Percentiles rank a stretch among this genome's conserved stretches.
Conservation (phyloP, 352 stramenopile genomes). For the Globisporangium paroecandrum region DNA sequence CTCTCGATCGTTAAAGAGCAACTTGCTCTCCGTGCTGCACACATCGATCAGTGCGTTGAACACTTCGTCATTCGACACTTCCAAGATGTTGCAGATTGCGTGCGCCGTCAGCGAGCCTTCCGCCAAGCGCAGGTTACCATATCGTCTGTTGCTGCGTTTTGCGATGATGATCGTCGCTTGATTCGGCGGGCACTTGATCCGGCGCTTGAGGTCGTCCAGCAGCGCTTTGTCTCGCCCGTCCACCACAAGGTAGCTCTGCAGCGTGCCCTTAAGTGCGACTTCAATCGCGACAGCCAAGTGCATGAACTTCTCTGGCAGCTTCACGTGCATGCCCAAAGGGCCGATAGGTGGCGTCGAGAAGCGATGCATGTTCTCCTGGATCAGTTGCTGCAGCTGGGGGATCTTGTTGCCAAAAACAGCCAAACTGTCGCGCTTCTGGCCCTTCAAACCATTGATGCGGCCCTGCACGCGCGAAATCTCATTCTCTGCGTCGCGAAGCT, state of each 20-base stretch:
- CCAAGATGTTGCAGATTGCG: conserved; percentile 73
- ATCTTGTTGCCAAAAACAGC: conserved; percentile 68
- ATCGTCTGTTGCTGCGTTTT: conserved; percentile 45
- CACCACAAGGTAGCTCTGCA: conserved; percentile 77
- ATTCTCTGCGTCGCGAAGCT: conserved; percentile 53
- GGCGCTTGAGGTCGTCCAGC: conserved; percentile 71
- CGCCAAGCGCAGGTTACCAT: conserved; percentile 52
- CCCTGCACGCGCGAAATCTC: conserved; percentile 43
- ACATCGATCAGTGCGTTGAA: conserved; percentile 83
- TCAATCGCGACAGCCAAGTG: conserved; percentile 71
- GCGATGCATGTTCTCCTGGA: conserved; percentile 60
- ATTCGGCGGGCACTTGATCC: conserved; percentile 57
- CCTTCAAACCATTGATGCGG: conserved; percentile 42
- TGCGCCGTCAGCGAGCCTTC: conserved; percentile 49
- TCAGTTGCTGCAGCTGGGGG: conserved; percentile 68
- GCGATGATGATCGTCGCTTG: conserved; percentile 83
- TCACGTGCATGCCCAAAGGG: conserved; percentile 67
- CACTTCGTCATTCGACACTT: conserved; percentile 70
- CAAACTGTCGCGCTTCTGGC: conserved; percentile 58
- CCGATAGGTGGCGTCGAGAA: conserved; percentile 71
- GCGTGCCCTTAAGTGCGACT: conserved; percentile 62
- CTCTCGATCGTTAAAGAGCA: conserved; percentile 64
- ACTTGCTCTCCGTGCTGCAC: conserved; percentile 71
- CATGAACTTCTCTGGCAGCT: conserved; percentile 64
- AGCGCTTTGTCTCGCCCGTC: conserved; percentile 75